Evolutionary conservation across 768 basidiomycete genomes (phyloP).

Genomic region (Coprinellus micaceus): DNA sequence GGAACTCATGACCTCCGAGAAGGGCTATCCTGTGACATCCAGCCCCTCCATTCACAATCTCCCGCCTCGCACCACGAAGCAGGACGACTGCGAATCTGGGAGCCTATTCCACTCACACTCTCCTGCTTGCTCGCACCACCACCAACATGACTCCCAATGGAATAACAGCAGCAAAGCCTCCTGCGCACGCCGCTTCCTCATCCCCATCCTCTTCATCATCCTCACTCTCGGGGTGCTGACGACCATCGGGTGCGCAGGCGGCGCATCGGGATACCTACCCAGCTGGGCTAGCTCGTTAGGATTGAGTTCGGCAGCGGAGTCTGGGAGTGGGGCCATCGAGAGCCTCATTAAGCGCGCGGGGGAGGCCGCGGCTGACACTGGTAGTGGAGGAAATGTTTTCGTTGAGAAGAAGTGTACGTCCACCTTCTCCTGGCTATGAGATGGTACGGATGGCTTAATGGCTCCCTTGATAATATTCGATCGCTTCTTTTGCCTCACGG

Average conservation of each 20-base stretch:
- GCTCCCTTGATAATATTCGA: not conserved
- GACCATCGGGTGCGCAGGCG: conserved; percentile 29
- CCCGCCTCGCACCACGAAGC: not conserved
- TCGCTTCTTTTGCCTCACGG: not conserved
- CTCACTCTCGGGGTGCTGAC: conserved; percentile 28
- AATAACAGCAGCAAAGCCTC: conserved; percentile 10
- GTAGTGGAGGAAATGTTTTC: conserved; percentile 24
- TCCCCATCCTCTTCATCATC: conserved; percentile 31
- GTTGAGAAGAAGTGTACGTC: conserved; percentile 40
- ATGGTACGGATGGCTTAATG: not conserved
- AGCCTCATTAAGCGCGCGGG: not conserved
- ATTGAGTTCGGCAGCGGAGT: too few relatives aligned
- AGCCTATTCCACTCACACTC: not conserved
- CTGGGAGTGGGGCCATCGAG: too few relatives aligned
- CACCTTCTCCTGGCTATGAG: not conserved
- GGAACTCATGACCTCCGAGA: not conserved
- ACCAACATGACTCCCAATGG: conserved; percentile 27
- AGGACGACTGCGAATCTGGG: not conserved
- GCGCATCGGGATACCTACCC: conserved; percentile 15
- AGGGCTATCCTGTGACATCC: not conserved
- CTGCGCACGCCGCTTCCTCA: conserved; percentile 22
- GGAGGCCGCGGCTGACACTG: not conserved
- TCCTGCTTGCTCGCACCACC: conserved; percentile 19
- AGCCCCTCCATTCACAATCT: not conserved
- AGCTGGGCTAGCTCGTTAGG: not conserved